A percentile compares a stretch with the other conserved stretches of the same genome.
Evolutionary conservation across 805 yeast genomes (phyloP).

Genomic region (Yarrowia sp.): DNA sequence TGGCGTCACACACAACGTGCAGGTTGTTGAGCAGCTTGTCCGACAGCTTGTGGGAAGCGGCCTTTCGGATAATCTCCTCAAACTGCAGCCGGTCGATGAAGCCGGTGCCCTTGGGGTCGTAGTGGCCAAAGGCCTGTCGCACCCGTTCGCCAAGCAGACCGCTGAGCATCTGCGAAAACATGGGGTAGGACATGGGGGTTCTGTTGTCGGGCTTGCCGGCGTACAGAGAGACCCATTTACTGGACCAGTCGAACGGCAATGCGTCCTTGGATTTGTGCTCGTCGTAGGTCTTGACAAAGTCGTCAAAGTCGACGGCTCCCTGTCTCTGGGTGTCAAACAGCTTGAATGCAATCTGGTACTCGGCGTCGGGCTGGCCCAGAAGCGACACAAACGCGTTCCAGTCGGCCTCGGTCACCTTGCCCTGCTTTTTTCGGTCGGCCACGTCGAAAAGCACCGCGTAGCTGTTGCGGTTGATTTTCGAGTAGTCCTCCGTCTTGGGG

Average conservation of each 20-base stretch:
- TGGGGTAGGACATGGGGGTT: conserved; percentile 52
- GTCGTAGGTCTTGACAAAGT: conserved; percentile 53
- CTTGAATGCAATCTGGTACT: conserved; percentile 58
- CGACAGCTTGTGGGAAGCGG: conserved; percentile 54
- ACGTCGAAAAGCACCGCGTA: conserved; percentile 78
- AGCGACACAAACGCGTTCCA: conserved; percentile 74
- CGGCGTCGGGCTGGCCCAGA: conserved; percentile 62
- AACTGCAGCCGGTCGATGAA: conserved; percentile 54
- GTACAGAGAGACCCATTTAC: conserved; percentile 54
- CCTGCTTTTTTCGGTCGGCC: conserved; percentile 76
- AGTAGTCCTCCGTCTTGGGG: conserved; percentile 56
- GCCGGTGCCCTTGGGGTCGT: conserved; percentile 51
- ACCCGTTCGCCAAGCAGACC: conserved; percentile 58
- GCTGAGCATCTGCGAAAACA: conserved; percentile 56
- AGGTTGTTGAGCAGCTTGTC: conserved; percentile 51
- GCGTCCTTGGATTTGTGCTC: conserved; percentile 49
- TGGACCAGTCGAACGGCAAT: conserved; percentile 55
- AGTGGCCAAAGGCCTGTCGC: conserved; percentile 54
- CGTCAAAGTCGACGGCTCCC: conserved; percentile 50
- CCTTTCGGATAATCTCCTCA: conserved; percentile 50
- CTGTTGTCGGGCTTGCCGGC: conserved; percentile 51
- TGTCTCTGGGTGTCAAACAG: conserved; percentile 51
- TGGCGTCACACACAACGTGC: conserved; percentile 51
- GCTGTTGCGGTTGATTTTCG: conserved; percentile 62
- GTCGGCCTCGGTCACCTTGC: conserved; percentile 70